Percentiles rank a stretch among this genome's conserved stretches.
phyloP scores from a whole-genome alignment of 495 filamentous ascomycete genomes.

The Lasiosphaeris hirsuta region DNA sequence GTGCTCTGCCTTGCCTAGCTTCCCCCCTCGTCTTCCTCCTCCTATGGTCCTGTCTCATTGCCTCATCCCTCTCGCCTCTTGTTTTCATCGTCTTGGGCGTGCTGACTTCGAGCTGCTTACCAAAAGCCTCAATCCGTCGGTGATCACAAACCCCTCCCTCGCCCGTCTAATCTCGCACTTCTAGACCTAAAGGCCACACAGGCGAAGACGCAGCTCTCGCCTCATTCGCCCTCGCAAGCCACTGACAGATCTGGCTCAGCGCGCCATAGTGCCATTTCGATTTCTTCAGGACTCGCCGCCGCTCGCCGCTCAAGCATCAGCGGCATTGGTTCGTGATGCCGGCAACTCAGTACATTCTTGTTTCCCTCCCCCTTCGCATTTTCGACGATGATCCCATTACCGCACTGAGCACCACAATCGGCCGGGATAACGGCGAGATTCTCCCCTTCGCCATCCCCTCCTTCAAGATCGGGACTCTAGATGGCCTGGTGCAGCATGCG shows the following conservation, averaged over 20 bases:
- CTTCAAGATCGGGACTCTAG: constrained; percentile 96
- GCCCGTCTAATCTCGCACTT: background rate
- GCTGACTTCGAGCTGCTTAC: too few relatives aligned
- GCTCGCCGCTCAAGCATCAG: background rate
- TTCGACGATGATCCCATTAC: constrained; percentile 73
- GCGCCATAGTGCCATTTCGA: background rate
- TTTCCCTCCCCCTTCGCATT: constrained; percentile 48
- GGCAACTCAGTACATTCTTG: constrained; percentile 41
- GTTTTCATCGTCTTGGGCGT: too few relatives aligned
- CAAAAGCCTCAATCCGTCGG: too few relatives aligned
- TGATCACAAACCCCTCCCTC: background rate
- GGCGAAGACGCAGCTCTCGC: too few relatives aligned
- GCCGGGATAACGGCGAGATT: constrained; percentile 70
- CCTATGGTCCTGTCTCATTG: too few relatives aligned
- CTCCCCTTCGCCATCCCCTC: constrained; percentile 79
- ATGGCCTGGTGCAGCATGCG: constrained; percentile 93
- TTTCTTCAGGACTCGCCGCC: background rate
- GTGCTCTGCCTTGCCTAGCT: too few relatives aligned
- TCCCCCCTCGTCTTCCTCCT: too few relatives aligned
- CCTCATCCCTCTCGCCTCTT: too few relatives aligned
- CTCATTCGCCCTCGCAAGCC: background rate
- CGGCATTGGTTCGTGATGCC: constrained; percentile 27
- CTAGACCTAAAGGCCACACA: background rate
- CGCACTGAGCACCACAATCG: constrained; percentile 66
- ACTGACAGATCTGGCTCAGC: background rate